Conservation (phyloP, 306 rosid species). For the barrel medic (Medicago truncatula) region MtrunA17r5.0-ANR NC_053048.1:41828501-41829000, state of each 20-base stretch:
- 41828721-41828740: too few species aligned
- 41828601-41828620: conserved; percentile 48
- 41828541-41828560: conserved; percentile 48
- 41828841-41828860: not conserved
- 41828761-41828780: too few species aligned
- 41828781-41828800: too few species aligned
- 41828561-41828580: conserved; percentile 45
- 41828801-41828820: too few species aligned
- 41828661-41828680: not conserved
- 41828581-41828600: conserved; percentile 43
- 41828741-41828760: too few species aligned
- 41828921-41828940: not conserved
- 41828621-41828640: not conserved
- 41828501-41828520: conserved; percentile 44
- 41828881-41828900: not conserved
- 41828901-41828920: not conserved
- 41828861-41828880: not conserved
- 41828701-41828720: too few species aligned
- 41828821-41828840: not conserved
- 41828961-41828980: too few species aligned
- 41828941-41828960: not conserved
- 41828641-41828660: not conserved
- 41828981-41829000: not conserved
- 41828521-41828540: conserved; percentile 44
- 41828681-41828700: too few species aligned